Evolutionary conservation across 306 rosid genomes (phyloP).

Genomic region (Casuarina cunninghamiana): DNA sequence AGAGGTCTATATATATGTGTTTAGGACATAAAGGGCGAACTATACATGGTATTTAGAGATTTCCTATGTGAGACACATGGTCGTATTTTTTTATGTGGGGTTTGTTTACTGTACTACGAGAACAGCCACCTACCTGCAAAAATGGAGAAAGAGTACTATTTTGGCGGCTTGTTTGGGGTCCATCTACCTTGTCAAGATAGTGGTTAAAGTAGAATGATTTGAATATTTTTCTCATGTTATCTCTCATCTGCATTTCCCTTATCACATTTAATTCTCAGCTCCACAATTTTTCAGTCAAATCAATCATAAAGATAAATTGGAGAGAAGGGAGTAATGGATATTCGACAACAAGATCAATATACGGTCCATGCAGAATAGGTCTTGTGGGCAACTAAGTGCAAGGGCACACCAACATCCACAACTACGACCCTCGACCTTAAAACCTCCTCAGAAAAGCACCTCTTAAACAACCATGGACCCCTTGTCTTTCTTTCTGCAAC

Average conservation of each 20-base stretch:
- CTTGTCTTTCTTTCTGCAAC: slow-evolving; percentile 47
- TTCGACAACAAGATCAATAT: neutral
- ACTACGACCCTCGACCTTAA: slow-evolving; percentile 82
- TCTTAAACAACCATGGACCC: slow-evolving; percentile 67
- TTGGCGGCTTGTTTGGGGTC: slow-evolving; percentile 39
- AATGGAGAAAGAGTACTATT: slow-evolving; percentile 31
- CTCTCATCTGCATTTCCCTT: too few relatives aligned
- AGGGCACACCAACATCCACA: slow-evolving; percentile 73
- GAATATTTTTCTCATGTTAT: too few relatives aligned
- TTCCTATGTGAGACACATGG: neutral
- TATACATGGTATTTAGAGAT: slow-evolving; percentile 14
- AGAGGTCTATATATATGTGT: slow-evolving; percentile 54
- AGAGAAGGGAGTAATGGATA: too few relatives aligned
- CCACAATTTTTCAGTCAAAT: too few relatives aligned
- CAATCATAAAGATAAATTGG: too few relatives aligned
- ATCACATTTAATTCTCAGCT: too few relatives aligned
- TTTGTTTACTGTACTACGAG: slow-evolving; percentile 38
- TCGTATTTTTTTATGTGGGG: slow-evolving; percentile 3
- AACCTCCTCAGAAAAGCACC: slow-evolving; percentile 63
- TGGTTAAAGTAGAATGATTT: too few relatives aligned
- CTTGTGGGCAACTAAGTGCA: slow-evolving; percentile 28
- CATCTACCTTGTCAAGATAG: slow-evolving; percentile 30
- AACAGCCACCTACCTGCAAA: slow-evolving; percentile 54
- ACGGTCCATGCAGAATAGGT: slow-evolving; percentile 40
- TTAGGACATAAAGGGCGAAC: slow-evolving; percentile 40